These are phyloP conservation scores for Phytopythium litorale DNA, from an alignment of 352 stramenopile species.

Conservation along the genomic window DNA sequence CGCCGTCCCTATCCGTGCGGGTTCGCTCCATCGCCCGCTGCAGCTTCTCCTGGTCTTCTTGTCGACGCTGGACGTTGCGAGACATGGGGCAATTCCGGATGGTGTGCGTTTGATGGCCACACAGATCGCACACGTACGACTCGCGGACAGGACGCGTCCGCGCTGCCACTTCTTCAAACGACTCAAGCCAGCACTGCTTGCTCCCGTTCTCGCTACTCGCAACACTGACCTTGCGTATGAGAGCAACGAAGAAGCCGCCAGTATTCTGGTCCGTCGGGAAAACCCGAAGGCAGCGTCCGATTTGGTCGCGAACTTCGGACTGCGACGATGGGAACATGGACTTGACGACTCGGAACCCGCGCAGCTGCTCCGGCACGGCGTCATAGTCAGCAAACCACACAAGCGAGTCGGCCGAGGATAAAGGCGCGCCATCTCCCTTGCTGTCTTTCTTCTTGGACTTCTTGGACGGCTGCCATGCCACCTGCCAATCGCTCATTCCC, in stretches of 20 bases:
- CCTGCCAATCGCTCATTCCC: constrained; percentile 53
- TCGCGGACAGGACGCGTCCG: constrained; percentile 16
- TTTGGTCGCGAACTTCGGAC: constrained; percentile 42
- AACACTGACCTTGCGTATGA: constrained; percentile 84
- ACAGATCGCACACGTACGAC: constrained; percentile 29
- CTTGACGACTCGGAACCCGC: constrained; percentile 51
- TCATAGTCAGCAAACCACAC: constrained; percentile 62
- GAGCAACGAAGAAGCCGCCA: constrained; percentile 97
- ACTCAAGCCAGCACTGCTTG: constrained; percentile 33
- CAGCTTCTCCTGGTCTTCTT: constrained; percentile 8
- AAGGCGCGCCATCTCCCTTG: not conserved
- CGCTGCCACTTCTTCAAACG: constrained; percentile 27
- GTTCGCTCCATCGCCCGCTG: not conserved
- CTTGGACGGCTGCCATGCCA: constrained; percentile 48
- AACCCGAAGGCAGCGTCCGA: constrained; percentile 71
- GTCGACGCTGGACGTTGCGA: constrained; percentile 22
- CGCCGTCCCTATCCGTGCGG: constrained; percentile 7
- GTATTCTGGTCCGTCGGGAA: constrained; percentile 98
- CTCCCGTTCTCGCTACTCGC: constrained; percentile 17
- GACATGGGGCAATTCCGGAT: constrained; percentile 39
- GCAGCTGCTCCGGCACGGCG: constrained; percentile 44
- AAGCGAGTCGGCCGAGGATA: constrained; percentile 8
- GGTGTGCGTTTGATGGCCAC: constrained; percentile 21
- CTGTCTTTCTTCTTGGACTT: constrained; percentile 17
- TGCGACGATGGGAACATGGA: constrained; percentile 85